Evolutionary conservation across 208 protist species (phyloP).

Genomic region (Trypanosoma cruzi): DNA sequence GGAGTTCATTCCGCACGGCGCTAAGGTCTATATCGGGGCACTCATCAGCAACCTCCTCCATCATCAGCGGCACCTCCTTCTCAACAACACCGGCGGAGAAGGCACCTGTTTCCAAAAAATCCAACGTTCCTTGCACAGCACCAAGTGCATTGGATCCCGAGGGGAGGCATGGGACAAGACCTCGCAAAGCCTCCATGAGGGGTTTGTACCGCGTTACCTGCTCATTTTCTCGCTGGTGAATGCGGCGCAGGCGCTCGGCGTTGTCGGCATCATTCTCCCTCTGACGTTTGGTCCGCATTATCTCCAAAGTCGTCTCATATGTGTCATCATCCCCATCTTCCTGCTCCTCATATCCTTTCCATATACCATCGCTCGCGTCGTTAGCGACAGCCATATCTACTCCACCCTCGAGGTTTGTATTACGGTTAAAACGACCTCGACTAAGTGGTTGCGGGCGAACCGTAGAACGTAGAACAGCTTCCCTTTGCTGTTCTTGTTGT

Average conservation of each 20-base stretch:
- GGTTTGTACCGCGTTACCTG: conserved; percentile 26
- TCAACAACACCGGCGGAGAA: conserved; percentile 50
- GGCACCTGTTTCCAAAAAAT: conserved; percentile 48
- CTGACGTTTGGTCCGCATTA: conserved; percentile 28
- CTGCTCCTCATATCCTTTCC: background rate
- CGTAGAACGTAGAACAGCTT: conserved; percentile 36
- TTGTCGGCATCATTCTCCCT: conserved; percentile 31
- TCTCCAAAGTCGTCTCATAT: conserved; percentile 34
- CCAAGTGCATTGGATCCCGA: conserved; percentile 47
- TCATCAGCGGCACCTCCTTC: conserved; percentile 64
- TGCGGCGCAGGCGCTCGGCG: conserved; percentile 14
- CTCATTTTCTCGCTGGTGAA: conserved; percentile 15
- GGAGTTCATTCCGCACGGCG: conserved; percentile 8
- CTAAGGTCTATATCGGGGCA: conserved; percentile 46
- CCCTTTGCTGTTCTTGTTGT: conserved; percentile 47
- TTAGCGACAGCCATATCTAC: conserved; percentile 16
- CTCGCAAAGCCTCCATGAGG: conserved; percentile 42
- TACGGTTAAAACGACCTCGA: conserved; percentile 33
- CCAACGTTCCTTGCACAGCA: conserved; percentile 63
- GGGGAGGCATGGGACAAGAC: conserved; percentile 38
- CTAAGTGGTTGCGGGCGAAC: conserved; percentile 30
- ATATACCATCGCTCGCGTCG: conserved; percentile 4
- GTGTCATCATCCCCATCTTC: conserved; percentile 17
- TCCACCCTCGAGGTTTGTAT: conserved; percentile 29
- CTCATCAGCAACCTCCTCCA: conserved; percentile 51